Base-by-base conservation (phyloP, 176 grass and related monocot genomes). In the Triticum timopheevii region DNA sequence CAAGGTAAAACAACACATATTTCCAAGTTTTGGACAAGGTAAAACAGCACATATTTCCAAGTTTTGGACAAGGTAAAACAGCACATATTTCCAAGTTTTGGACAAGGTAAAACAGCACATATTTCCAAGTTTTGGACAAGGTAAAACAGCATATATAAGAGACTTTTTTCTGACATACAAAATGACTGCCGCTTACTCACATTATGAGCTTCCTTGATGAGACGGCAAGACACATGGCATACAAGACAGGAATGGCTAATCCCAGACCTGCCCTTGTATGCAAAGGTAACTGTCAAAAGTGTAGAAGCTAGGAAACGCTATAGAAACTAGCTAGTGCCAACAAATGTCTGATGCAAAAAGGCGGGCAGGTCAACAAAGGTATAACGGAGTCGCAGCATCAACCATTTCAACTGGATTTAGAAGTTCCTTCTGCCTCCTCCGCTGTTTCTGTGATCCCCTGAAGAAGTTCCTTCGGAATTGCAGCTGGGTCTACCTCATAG, bases 401-500 rank as follows among this genome's bases (percentile, higher is more conserved):
- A 61, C 76, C 80, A 27, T 75, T 54, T 80, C 68, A 65, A 78
- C 82, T 83, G 80, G 70, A 82, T 39, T 65, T 59, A 61, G 38
- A 75, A 69, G 65, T 77, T 82, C 71, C 77, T 33, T 85, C 65
- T 78, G 62, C 35, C 31, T 61, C 81, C 52, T 56, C 17, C 61
- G 61, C 73, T 19, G 44, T 73, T 42, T 85, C 82, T 34, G 83
- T 73, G 77, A 34, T 76, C 77, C 24, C 75, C 66, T 88, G 92
- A 90, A 93, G 82, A 82, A 93, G 86, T 79, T 93, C 92, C 56
- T 88, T 85, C 27, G 86, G 66, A 90, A 89, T 93, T 17, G 52
- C 52, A 56, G 52, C 52, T 56, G 52, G 52, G 52, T 56, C 52
- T 56, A 56, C 52, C 52, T 93, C 92, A 83, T 90, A 90, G 73